These are phyloP conservation scores for Thelonectria rubi DNA, from an alignment of 2,329 filamentous ascomycete species.

Conservation along the genomic window DNA sequence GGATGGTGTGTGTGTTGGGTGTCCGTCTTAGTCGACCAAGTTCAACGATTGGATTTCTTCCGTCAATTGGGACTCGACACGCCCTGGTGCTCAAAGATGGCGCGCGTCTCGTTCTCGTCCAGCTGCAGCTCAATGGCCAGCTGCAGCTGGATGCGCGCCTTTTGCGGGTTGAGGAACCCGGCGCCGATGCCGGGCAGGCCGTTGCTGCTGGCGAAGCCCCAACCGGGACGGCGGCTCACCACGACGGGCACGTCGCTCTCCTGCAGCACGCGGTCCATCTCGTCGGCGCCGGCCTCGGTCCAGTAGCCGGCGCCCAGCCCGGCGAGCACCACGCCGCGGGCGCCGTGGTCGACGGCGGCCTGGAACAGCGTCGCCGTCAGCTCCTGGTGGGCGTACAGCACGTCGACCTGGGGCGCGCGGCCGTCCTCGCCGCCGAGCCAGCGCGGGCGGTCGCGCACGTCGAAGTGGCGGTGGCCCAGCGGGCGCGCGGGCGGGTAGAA, in stretches of 20 bases:
- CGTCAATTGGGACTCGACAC: slow-evolving; percentile 12
- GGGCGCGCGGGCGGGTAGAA: slow-evolving; percentile 64
- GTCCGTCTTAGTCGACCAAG: neutral
- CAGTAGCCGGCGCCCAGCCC: slow-evolving; percentile 64
- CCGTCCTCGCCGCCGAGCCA: slow-evolving; percentile 32
- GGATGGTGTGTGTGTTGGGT: neutral
- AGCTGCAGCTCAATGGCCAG: slow-evolving; percentile 48
- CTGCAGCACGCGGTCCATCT: slow-evolving; percentile 55
- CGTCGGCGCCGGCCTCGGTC: slow-evolving; percentile 49
- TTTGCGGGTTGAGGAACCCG: slow-evolving; percentile 65
- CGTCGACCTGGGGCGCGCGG: slow-evolving; percentile 63
- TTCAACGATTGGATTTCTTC: neutral
- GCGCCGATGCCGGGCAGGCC: slow-evolving; percentile 50
- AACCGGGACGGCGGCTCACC: slow-evolving; percentile 59
- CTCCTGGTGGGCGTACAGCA: slow-evolving; percentile 65
- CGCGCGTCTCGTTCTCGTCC: slow-evolving; percentile 40
- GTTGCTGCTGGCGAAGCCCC: slow-evolving; percentile 59
- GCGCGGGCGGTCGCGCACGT: slow-evolving; percentile 41
- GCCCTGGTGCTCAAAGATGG: slow-evolving; percentile 43
- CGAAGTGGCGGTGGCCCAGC: slow-evolving; percentile 56
- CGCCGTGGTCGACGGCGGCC: slow-evolving; percentile 58
- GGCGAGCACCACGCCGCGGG: slow-evolving; percentile 64
- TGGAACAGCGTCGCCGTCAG: slow-evolving; percentile 58
- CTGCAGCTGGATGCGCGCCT: slow-evolving; percentile 62
- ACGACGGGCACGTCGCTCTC: slow-evolving; percentile 59